A percentile compares a stretch with the other conserved stretches of the same genome.
phyloP scores from a whole-genome alignment of 768 basidiomycete species.

The Fibroporia radiculosa region DNA sequence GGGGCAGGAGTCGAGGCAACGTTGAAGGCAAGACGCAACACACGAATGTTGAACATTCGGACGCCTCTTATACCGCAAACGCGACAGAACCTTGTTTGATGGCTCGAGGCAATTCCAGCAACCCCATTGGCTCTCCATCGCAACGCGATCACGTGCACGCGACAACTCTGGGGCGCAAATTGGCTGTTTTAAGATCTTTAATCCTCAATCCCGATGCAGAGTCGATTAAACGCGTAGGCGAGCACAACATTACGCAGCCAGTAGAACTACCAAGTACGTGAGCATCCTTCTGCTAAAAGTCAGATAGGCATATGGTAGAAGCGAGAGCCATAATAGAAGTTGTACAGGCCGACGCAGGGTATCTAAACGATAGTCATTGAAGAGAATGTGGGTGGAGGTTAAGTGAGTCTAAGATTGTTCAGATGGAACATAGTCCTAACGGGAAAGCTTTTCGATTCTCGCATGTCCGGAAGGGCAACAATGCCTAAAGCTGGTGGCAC shows the following conservation, averaged over 20 bases:
- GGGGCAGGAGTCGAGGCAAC: constrained; percentile 12
- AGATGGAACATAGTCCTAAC: not conserved
- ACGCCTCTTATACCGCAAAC: constrained; percentile 15
- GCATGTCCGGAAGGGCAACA: not conserved
- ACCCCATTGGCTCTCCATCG: constrained; percentile 16
- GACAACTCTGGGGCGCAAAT: too few relatives aligned
- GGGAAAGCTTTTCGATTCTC: not conserved
- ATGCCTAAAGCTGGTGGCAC: constrained; percentile 30
- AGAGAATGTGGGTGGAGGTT: not conserved
- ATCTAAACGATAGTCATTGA: constrained; percentile 5
- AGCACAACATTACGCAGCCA: too few relatives aligned
- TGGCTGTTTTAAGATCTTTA: too few relatives aligned
- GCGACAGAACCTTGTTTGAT: constrained; percentile 16
- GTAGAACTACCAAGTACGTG: not conserved
- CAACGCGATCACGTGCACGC: constrained; percentile 13
- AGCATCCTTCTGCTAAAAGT: not conserved
- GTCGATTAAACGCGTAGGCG: too few relatives aligned
- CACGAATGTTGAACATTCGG: constrained; percentile 6
- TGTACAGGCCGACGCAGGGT: constrained; percentile 2
- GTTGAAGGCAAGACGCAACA: constrained; percentile 16
- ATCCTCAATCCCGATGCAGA: too few relatives aligned
- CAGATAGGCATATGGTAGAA: not conserved
- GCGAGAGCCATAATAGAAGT: not conserved
- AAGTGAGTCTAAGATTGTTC: not conserved
- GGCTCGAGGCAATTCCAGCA: constrained; percentile 1